Evolutionary conservation across 345 rosid species (phyloP), one percentile per base, ranked within the genome.

Genomic region (Aurinia saxatilis): DNA sequence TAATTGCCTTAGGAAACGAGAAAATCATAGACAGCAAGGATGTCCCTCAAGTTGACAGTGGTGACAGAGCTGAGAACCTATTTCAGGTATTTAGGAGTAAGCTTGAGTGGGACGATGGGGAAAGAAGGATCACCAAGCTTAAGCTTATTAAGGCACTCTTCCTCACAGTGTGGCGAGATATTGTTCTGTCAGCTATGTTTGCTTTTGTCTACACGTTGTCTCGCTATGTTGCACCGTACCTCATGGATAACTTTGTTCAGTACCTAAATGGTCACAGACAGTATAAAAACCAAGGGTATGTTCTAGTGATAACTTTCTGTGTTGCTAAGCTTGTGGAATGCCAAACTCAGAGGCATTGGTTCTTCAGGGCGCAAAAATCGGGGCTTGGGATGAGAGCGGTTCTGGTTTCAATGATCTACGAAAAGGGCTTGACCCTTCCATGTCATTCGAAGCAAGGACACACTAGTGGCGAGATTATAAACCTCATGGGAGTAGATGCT

Each of bases 401-500:
- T 17, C 41, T 81, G 66, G 80, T 65, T 3, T 63, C 85, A 1
- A 61, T 82, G 58, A 31, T 79, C 25, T 89, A 84, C 50, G 74
- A 74, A 15, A 86, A 89, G 73, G 75, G 82, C 17, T 68, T 86
- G 53, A 77, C 69, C 4, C 84, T 89, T 39, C 80, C 89, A 0
- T 75, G 74, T 58, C 57, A 47, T 11, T 77, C 82, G 0, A 84
- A 69, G 65, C 80, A 68, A 49, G 68, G 75, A 13, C 84, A 79
- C 25, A 77, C 89, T 5, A 76, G 83, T 1, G 97, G 91, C 0
- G 90, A 90, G 78, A 79, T 86, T 33, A 66, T 84, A 35, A 90
- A 84, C 53, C 74, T 77, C 54, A 73, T 84, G 71, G 61, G 77
- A 2, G 86, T 84, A 2, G 97, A 86, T 75, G 85, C 84, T 9